Percentiles rank a stretch among this genome's conserved stretches.
Conservation (phyloP, 129 eudicot genomes). For the Calendula officinalis region DNA sequence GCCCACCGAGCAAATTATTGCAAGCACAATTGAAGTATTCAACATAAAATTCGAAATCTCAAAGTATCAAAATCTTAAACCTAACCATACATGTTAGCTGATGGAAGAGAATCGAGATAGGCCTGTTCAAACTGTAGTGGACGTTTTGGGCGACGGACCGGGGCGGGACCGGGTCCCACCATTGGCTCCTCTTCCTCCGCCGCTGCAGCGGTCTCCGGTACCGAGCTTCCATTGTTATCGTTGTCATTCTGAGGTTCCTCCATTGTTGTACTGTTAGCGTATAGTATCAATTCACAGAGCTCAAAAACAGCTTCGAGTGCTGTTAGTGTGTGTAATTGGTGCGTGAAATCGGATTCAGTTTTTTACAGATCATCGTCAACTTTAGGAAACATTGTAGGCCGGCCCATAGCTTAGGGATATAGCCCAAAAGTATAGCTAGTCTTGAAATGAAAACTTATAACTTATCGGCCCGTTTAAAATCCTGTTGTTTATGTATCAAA, state of each 20-base stretch:
- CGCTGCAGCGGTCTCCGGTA: slow-evolving; percentile 16
- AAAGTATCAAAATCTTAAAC: too few relatives aligned
- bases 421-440: too few relatives aligned
- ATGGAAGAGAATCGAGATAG: slow-evolving; percentile 89
- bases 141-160: slow-evolving; percentile 69
- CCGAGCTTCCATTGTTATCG: slow-evolving; percentile 27
- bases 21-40: not conserved
- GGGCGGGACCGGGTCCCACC: slow-evolving; percentile 81
- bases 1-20: not conserved
- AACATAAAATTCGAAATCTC: not conserved
- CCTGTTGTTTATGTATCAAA: too few relatives aligned
- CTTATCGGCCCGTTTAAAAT: too few relatives aligned
- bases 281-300: not conserved
- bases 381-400: not conserved
- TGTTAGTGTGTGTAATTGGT: not conserved
- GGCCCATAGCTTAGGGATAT: not conserved
- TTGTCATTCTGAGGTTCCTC: slow-evolving; percentile 38
- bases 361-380: not conserved
- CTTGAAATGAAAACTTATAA: too few relatives aligned
- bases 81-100: slow-evolving; percentile 71
- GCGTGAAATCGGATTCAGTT: not conserved
- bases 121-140: slow-evolving; percentile 97
- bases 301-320: not conserved
- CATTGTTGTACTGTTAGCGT: slow-evolving; percentile 29
- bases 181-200: slow-evolving; percentile 48